These are phyloP conservation scores for Tuber umbilicatum DNA, from an alignment of 495 filamentous ascomycete genomes.

Conservation along the genomic window DNA sequence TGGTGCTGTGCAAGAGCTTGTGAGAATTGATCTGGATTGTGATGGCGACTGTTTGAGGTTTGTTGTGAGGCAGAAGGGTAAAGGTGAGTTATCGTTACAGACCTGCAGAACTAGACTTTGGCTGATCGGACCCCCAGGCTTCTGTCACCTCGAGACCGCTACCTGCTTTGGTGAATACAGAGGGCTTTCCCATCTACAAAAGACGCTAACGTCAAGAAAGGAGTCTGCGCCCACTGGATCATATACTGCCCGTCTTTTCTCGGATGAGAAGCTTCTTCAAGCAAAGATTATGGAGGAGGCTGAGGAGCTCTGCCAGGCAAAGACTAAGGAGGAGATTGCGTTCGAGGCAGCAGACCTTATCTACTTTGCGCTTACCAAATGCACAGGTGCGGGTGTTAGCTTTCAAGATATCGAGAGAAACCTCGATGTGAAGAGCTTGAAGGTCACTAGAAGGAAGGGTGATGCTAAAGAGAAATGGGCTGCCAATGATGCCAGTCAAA, in stretches of 20 bases:
- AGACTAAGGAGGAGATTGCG: conserved; percentile 71
- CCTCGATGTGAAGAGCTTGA: conserved; percentile 87
- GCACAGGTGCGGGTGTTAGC: conserved; percentile 70
- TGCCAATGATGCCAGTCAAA: conserved; percentile 64
- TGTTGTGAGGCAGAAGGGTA: conserved; percentile 77
- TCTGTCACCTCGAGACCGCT: conserved; percentile 87
- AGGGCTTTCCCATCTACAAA: conserved; percentile 74
- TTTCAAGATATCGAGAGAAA: conserved; percentile 83
- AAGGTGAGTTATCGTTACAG: conserved; percentile 45
- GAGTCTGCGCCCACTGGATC: conserved; percentile 75
- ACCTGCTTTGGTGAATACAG: conserved; percentile 83
- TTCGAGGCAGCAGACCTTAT: conserved; percentile 93
- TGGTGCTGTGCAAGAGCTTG: conserved; percentile 82
- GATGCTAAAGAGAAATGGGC: conserved; percentile 90
- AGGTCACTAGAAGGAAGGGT: conserved; percentile 83
- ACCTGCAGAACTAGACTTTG: neutral
- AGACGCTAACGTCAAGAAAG: conserved; percentile 75
- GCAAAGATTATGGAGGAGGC: conserved; percentile 99
- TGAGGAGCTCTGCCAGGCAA: conserved; percentile 82
- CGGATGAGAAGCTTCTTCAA: conserved; percentile 75
- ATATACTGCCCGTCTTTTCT: conserved; percentile 88
- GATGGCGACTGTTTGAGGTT: conserved; percentile 89
- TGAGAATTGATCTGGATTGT: conserved; percentile 79
- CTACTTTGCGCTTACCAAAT: conserved; percentile 91
- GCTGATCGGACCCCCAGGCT: conserved; percentile 51